Conservation (phyloP, 768 basidiomycete species). For the Pisolithus albus region DNA sequence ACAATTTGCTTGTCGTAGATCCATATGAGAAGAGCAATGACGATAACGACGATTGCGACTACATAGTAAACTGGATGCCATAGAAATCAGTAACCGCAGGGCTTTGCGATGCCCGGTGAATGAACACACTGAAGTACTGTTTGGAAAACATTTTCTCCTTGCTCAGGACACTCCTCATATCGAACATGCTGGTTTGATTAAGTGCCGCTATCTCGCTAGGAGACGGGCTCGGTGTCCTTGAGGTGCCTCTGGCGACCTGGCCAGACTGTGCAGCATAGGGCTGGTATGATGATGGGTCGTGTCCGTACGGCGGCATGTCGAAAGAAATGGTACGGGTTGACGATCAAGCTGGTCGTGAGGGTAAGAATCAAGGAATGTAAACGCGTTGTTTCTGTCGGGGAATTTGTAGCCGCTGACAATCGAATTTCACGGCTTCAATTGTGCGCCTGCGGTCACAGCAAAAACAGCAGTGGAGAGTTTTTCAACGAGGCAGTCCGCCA, state of each 20-base stretch:
- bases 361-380: no score
- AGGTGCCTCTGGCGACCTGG: slow-evolving; percentile 11
- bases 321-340: slow-evolving; percentile 3
- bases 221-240: slow-evolving; percentile 57
- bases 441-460: no score
- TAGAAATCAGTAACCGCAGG: slow-evolving; percentile 1
- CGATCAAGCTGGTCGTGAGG: neutral
- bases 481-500: no score
- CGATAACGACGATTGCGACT: slow-evolving; percentile 37
- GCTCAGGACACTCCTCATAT: slow-evolving; percentile 37
- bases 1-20: slow-evolving; percentile 61
- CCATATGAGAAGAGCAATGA: slow-evolving; percentile 46
- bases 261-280: slow-evolving; percentile 10
- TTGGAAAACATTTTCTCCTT: slow-evolving; percentile 49
- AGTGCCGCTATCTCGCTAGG: slow-evolving; percentile 51
- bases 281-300: slow-evolving; percentile 5
- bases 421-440: neutral
- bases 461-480: no score
- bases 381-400: neutral
- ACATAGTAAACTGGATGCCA: slow-evolving; percentile 41
- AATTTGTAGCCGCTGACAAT: neutral
- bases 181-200: slow-evolving; percentile 33
- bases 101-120: neutral
- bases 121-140: slow-evolving; percentile 49
- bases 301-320: slow-evolving; percentile 8